Evolutionary conservation across 768 basidiomycete species (phyloP).

Genomic region (Paxillus ammoniavirescens): DNA sequence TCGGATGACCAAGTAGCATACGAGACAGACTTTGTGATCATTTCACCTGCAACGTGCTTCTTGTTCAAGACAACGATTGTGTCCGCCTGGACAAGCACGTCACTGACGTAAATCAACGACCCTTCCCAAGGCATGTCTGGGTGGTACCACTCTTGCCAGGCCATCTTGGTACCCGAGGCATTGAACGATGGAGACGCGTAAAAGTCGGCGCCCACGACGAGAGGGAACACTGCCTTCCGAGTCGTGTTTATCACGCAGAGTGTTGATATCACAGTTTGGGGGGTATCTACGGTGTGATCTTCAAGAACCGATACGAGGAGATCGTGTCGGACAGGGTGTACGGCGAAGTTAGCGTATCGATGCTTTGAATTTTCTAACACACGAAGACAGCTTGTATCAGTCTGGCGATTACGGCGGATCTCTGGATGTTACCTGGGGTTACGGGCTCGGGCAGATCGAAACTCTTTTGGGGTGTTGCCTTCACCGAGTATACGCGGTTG

Average conservation of each 20-base stretch:
- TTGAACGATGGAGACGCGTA: constrained; percentile 63
- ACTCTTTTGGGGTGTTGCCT: constrained; percentile 15
- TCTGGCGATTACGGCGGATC: not conserved
- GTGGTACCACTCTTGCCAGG: constrained; percentile 68
- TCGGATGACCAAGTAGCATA: constrained; percentile 63
- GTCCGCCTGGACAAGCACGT: constrained; percentile 34
- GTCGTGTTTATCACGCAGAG: constrained; percentile 55
- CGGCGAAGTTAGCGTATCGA: constrained; percentile 63
- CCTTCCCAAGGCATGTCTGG: constrained; percentile 77
- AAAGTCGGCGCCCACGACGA: constrained; percentile 67
- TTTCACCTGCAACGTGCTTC: constrained; percentile 50
- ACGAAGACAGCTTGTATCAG: constrained; percentile 1
- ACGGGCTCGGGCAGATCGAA: constrained; percentile 40
- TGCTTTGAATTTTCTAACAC: constrained; percentile 26
- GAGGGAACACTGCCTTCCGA: constrained; percentile 40
- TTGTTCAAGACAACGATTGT: constrained; percentile 36
- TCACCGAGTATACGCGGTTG: constrained; percentile 49
- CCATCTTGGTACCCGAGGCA: constrained; percentile 54
- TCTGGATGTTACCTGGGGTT: constrained; percentile 52
- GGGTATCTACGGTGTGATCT: constrained; percentile 56
- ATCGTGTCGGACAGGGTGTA: constrained; percentile 51
- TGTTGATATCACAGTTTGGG: constrained; percentile 42
- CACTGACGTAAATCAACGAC: constrained; percentile 50
- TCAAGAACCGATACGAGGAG: constrained; percentile 65
- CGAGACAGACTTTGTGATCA: constrained; percentile 46